phyloP scores from a whole-genome alignment of 75 land plant species.

The Picea sitchensis region DNA sequence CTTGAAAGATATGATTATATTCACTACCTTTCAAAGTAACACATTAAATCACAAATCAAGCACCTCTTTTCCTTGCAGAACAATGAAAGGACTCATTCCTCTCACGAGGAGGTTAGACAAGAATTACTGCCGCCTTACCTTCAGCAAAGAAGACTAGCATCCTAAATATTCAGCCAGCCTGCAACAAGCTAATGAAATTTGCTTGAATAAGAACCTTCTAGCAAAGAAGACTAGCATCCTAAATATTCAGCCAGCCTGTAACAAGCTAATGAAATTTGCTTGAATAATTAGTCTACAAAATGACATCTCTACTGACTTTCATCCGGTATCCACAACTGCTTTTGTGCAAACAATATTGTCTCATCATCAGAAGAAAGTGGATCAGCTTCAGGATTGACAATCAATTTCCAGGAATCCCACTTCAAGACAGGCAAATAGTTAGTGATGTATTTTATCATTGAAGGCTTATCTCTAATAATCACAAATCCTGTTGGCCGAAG shows the following conservation, averaged over 20 bases:
- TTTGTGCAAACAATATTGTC: conserved; percentile 65
- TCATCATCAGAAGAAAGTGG: conserved; percentile 51
- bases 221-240: not conserved
- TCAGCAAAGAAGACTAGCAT: conserved; percentile 5
- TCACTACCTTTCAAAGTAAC: not conserved
- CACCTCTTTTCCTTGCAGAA: conserved; percentile 12
- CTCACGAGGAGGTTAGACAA: not conserved
- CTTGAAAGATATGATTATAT: not conserved
- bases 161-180: conserved; percentile 23
- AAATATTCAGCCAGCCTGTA: conserved; percentile 23
- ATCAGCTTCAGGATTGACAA: conserved; percentile 56
- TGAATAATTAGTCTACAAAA: conserved; percentile 7
- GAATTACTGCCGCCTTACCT: not conserved
- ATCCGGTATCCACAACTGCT: conserved; percentile 57
- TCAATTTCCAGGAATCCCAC: conserved; percentile 76
- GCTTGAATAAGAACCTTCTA: not conserved
- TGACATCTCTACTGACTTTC: conserved; percentile 19
- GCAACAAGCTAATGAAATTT: conserved; percentile 7
- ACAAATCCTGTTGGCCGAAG: conserved; percentile 79
- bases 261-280: conserved; percentile 9
- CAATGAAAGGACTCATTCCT: not conserved
- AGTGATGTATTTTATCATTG: conserved; percentile 43
- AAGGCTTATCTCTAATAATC: conserved; percentile 70
- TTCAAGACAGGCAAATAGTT: conserved; percentile 46
- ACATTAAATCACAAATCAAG: not conserved